Base-by-base conservation (phyloP, 441 rosid genomes). In the Sinapis alba region DNA sequence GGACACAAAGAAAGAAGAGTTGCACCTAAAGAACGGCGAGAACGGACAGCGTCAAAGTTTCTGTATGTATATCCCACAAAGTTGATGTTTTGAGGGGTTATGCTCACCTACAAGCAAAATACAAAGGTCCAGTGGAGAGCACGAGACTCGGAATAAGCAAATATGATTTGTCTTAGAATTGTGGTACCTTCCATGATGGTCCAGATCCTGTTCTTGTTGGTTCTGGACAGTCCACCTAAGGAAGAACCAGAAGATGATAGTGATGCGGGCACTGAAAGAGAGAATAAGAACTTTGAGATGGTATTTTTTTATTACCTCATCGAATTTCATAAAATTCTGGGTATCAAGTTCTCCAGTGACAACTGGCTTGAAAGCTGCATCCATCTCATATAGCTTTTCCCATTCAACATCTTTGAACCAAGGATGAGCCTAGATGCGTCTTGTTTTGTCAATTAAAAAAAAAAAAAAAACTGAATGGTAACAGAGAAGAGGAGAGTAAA, bases 1-100 rank as follows among this genome's bases (percentile, higher is more conserved):
- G 2, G 13, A 13, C 27, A 19, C 4, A 23, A 34, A 18, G 54
- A 41, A 32, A 24, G 54, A 53, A 41, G 0, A n/a, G 7, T 27
- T 79, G 51, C 87, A 94, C 97, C 96, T 73, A 82, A 80, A 68
- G 89, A 80, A 60, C 75, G 90, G 60, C 73, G 85, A 20, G 81
- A 69, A 84, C 89, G 92, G 60, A 95, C 85, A 11, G 97, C 99
- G 67, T 90, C 98, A 12, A 95, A 93, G 80, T 95, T 93, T 84
- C 87, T 95, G 88, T 89, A 95, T 4, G 98, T 95, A 69, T 95
- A 95, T 65, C 99, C 98, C 73, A 91, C 99, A 74, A 95, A 95
- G 79, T 84, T 89, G 73, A 93, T 87, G 81, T 91, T 92, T 79
- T 95, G 78, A 65, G 95, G 85, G 57, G 86, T 87, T 78, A 87